phyloP scores from a whole-genome alignment of 1,139 yeast genomes.

The Zygosaccharomyces sapae region DNA sequence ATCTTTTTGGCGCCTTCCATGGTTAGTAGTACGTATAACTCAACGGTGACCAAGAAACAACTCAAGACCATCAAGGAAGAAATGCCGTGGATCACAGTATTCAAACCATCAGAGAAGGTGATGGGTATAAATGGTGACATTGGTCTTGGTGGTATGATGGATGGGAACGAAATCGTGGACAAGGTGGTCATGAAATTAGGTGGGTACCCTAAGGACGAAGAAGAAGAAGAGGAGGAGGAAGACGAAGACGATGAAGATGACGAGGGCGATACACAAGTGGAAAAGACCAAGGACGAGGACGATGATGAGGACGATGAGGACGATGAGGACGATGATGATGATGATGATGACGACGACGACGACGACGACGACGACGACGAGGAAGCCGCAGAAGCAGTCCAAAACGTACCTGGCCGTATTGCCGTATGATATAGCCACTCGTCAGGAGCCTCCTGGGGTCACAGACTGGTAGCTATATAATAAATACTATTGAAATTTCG shows the following conservation, averaged over 20 bases:
- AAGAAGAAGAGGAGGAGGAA: slow-evolving; percentile 68
- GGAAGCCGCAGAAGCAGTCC: slow-evolving; percentile 27
- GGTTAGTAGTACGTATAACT: slow-evolving; percentile 95
- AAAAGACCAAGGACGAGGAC: slow-evolving; percentile 38
- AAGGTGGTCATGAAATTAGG: slow-evolving; percentile 77
- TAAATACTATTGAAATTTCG: slow-evolving; percentile 8
- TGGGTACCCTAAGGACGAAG: slow-evolving; percentile 85
- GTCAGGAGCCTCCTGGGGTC: not conserved
- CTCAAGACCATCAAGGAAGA: slow-evolving; percentile 55
- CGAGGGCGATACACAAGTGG: slow-evolving; percentile 42
- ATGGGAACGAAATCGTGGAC: slow-evolving; percentile 85
- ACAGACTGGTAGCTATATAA: slow-evolving; percentile 10
- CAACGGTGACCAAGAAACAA: slow-evolving; percentile 87
- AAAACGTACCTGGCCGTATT: slow-evolving; percentile 15
- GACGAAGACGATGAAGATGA: slow-evolving; percentile 49
- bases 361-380: slow-evolving; percentile 44
- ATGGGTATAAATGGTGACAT: slow-evolving; percentile 87
- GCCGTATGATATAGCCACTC: slow-evolving; percentile 3
- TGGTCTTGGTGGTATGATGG: slow-evolving; percentile 97
- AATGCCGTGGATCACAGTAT: slow-evolving; percentile 72
- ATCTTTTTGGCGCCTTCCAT: slow-evolving; percentile 92
- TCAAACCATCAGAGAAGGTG: slow-evolving; percentile 91
- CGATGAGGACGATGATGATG: slow-evolving; percentile 40
- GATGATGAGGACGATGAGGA: slow-evolving; percentile 43
- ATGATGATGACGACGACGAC: slow-evolving; percentile 45